Evolutionary conservation across 2,329 filamentous ascomycete genomes (phyloP).

Genomic region (Alternaria gaisen): DNA sequence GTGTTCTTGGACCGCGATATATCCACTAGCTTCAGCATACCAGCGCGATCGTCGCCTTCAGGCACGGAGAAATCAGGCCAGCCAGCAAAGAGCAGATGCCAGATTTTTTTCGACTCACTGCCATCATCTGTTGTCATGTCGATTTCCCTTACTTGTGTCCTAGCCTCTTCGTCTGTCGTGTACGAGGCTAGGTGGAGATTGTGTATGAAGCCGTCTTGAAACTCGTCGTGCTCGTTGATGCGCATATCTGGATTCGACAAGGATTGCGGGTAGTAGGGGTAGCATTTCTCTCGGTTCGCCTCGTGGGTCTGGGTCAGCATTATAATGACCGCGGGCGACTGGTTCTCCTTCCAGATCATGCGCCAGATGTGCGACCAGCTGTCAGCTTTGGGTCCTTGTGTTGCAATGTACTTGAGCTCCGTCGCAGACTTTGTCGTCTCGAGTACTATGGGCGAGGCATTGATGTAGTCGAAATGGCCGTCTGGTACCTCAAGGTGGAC

Average conservation of each 20-base stretch:
- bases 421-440: slow-evolving; percentile 52
- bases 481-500: slow-evolving; percentile 81
- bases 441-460: slow-evolving; percentile 58
- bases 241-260: slow-evolving; percentile 52
- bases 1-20: slow-evolving; percentile 69
- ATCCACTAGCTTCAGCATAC: slow-evolving; percentile 74
- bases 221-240: slow-evolving; percentile 71
- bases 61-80: slow-evolving; percentile 95
- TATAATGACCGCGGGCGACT: slow-evolving; percentile 76
- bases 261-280: slow-evolving; percentile 78
- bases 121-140: slow-evolving; percentile 57
- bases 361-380: slow-evolving; percentile 89
- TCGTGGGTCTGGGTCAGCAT: slow-evolving; percentile 95
- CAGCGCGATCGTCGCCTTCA: slow-evolving; percentile 69
- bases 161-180: slow-evolving; percentile 64
- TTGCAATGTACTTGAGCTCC: slow-evolving; percentile 79
- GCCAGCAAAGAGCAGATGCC: slow-evolving; percentile 83
- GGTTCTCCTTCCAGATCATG: slow-evolving; percentile 89
- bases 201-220: slow-evolving; percentile 72
- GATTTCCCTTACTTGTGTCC: slow-evolving; percentile 78
- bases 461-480: slow-evolving; percentile 65
- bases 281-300: slow-evolving; percentile 81
- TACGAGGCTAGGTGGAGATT: slow-evolving; percentile 69
- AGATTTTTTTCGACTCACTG: slow-evolving; percentile 70
- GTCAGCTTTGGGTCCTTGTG: slow-evolving; percentile 84